Conservation (phyloP, 1,139 yeast species). For the Magnusiomyces sp. region DNA sequence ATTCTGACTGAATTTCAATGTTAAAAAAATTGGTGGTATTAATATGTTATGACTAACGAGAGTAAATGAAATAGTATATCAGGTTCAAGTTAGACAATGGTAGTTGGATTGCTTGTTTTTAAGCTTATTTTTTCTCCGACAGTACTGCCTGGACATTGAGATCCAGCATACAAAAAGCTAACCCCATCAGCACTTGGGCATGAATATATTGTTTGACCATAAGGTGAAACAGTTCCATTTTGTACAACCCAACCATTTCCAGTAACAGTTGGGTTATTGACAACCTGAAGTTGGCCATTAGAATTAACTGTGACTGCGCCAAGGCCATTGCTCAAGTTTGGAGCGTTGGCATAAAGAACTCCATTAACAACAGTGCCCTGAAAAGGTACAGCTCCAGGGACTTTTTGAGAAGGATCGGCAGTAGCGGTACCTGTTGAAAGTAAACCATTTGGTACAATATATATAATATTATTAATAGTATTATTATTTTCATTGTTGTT, state of each 20-base stretch:
- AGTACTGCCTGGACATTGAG: slow-evolving; percentile 1
- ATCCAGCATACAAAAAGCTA: neutral
- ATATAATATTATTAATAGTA: neutral
- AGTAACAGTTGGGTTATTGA: neutral
- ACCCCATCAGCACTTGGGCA: neutral
- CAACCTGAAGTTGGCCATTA: slow-evolving; percentile 4
- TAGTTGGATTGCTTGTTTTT: no score
- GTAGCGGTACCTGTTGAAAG: neutral
- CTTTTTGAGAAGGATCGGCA: neutral
- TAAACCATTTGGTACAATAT: slow-evolving; percentile 1
- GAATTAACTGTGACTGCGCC: neutral
- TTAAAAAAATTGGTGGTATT: no score
- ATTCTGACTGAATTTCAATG: no score
- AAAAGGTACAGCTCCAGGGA: slow-evolving; percentile 4
- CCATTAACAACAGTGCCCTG: slow-evolving; percentile 5
- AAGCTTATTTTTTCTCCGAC: no score
- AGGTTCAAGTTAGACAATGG: no score
- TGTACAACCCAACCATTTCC: slow-evolving; percentile 1
- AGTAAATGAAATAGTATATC: no score
- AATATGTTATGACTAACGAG: no score
- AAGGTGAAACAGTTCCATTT: neutral
- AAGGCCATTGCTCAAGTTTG: neutral
- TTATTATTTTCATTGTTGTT: neutral
- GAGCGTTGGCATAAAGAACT: slow-evolving; percentile 1
- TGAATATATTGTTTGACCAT: neutral